Evolutionary conservation across 2,329 filamentous ascomycete genomes (phyloP).

Genomic region (Penicillium sp.): DNA sequence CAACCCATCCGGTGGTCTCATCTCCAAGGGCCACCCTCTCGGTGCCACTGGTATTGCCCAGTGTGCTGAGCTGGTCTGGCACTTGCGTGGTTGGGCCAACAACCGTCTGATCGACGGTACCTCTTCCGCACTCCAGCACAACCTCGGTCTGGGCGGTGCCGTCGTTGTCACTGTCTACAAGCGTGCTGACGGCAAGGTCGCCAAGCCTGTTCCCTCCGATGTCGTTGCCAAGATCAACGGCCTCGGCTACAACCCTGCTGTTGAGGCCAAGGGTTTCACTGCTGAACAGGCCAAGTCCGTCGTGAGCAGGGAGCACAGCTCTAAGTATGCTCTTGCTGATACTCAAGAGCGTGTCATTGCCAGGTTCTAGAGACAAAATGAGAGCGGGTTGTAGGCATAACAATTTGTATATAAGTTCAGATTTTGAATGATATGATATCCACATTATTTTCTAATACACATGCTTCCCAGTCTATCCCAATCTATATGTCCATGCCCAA

Average conservation of each 20-base stretch:
- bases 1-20: conserved; percentile 91
- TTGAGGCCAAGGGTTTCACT: conserved; percentile 84
- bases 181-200: conserved; percentile 70
- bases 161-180: conserved; percentile 87
- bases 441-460: neutral
- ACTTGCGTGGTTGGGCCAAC: conserved; percentile 91
- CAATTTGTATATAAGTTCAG: conserved; percentile 12
- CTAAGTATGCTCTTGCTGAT: conserved; percentile 75
- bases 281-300: conserved; percentile 65
- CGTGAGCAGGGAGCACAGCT: conserved; percentile 65
- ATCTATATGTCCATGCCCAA: conserved; percentile 1
- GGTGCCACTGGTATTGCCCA: conserved; percentile 93
- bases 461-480: neutral
- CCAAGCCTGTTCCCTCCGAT: conserved; percentile 57
- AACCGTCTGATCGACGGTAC: conserved; percentile 71
- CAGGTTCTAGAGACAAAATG: conserved; percentile 49
- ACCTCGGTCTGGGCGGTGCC: conserved; percentile 85
- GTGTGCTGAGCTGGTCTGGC: conserved; percentile 93
- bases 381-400: conserved; percentile 1
- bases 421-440: conserved; percentile 1
- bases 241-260: conserved; percentile 87
- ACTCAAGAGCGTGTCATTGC: conserved; percentile 68
- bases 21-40: conserved; percentile 92
- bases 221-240: conserved; percentile 63
- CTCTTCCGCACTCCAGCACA: conserved; percentile 78